These are phyloP conservation scores for Penicillium sp. DNA, from an alignment of 2,329 filamentous ascomycete genomes.

Conservation along the genomic window DNA sequence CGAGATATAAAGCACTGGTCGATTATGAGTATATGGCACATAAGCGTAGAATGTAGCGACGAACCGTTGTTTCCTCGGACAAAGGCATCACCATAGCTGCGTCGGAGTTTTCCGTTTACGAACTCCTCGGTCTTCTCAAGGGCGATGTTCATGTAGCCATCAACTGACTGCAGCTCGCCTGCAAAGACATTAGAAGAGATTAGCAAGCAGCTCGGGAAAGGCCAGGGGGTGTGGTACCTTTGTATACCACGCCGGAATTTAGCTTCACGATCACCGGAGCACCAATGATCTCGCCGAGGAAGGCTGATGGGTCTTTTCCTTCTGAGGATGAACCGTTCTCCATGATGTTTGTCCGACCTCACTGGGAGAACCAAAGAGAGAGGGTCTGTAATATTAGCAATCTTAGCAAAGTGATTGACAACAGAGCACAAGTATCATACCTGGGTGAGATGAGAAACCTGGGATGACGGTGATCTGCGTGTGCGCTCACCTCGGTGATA, in stretches of 20 bases:
- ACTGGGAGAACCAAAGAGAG: background rate
- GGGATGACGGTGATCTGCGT: constrained; percentile 5
- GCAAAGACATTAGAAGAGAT: constrained; percentile 9
- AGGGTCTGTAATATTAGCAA: too few relatives aligned
- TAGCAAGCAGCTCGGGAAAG: background rate
- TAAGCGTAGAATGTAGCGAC: constrained; percentile 13
- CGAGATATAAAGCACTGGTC: constrained; percentile 39
- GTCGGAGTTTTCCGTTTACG: constrained; percentile 74
- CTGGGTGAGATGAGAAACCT: background rate
- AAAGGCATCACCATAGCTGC: constrained; percentile 89
- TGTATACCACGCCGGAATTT: constrained; percentile 98
- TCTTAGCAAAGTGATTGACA: background rate
- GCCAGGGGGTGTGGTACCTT: constrained; percentile 54
- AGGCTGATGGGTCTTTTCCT: constrained; percentile 87
- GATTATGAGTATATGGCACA: background rate
- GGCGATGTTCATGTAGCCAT: constrained; percentile 99
- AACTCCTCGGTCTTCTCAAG: constrained; percentile 92
- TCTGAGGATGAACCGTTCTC: constrained; percentile 67
- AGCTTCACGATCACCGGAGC: constrained; percentile 93
- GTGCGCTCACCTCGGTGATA: constrained; percentile 1
- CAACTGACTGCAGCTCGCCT: constrained; percentile 95
- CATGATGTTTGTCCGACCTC: constrained; percentile 47
- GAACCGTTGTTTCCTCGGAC: constrained; percentile 92
- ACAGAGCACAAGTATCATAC: background rate
- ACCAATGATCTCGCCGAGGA: constrained; percentile 90